Evolutionary conservation across 1,139 yeast species (phyloP).

Genomic region (Pichiaceae sp.): DNA sequence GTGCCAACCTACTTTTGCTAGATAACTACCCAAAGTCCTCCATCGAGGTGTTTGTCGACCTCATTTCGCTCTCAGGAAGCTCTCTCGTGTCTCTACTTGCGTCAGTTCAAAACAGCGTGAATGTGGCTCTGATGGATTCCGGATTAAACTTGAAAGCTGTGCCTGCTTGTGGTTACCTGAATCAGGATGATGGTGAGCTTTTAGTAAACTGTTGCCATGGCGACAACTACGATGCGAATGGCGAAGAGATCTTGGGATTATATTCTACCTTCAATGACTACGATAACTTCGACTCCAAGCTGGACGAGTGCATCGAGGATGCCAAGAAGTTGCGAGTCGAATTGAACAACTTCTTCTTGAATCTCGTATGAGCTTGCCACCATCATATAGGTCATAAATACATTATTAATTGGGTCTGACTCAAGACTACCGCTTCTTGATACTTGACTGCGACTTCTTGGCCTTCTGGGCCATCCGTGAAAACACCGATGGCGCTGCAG

Average conservation of each 20-base stretch:
- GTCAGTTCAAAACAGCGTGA: slow-evolving; percentile 49
- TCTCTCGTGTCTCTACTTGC: slow-evolving; percentile 31
- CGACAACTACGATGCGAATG: slow-evolving; percentile 6
- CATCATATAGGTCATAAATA: background rate
- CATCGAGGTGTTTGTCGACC: slow-evolving; percentile 69
- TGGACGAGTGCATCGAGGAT: slow-evolving; percentile 35
- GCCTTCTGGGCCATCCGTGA: slow-evolving; percentile 1
- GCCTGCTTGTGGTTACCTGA: slow-evolving; percentile 59
- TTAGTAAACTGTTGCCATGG: slow-evolving; percentile 21
- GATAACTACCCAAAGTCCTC: slow-evolving; percentile 84
- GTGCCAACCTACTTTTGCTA: slow-evolving; percentile 47
- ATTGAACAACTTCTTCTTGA: slow-evolving; percentile 26
- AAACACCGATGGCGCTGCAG: slow-evolving; percentile 1
- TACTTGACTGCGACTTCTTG: slow-evolving; percentile 1
- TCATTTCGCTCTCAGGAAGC: slow-evolving; percentile 38
- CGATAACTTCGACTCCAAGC: slow-evolving; percentile 23
- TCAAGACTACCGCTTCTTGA: background rate
- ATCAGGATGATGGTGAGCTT: slow-evolving; percentile 12
- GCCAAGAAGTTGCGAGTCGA: slow-evolving; percentile 39
- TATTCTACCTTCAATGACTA: slow-evolving; percentile 39
- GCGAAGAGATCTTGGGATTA: slow-evolving; percentile 43
- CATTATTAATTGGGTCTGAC: background rate
- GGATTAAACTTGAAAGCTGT: slow-evolving; percentile 73
- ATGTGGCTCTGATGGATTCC: slow-evolving; percentile 75
- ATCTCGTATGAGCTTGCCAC: background rate